Percentiles rank a stretch among this genome's conserved stretches.
Conservation (phyloP, 2,329 filamentous ascomycete genomes). For the Aspergillus quadricinctus region DNA sequence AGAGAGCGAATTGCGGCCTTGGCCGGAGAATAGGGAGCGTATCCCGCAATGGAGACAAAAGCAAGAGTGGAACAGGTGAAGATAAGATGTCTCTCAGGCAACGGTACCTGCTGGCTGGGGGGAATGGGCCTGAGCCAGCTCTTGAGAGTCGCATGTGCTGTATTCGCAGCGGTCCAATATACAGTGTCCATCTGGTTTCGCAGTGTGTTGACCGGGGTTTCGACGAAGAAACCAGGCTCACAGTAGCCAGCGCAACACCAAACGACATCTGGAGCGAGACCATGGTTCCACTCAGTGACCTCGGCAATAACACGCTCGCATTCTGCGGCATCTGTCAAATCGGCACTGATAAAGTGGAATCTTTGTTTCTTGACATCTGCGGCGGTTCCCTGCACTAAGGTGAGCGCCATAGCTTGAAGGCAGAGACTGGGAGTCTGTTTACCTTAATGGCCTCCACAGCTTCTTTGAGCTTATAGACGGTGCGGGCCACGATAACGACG, state of each 20-base stretch:
- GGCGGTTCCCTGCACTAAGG: slow-evolving; percentile 55
- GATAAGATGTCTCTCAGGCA: slow-evolving; percentile 65
- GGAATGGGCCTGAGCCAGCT: slow-evolving; percentile 60
- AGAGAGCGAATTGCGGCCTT: slow-evolving; percentile 83
- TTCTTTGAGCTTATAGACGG: slow-evolving; percentile 66
- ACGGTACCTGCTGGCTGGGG: slow-evolving; percentile 27
- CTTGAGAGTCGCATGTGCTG: slow-evolving; percentile 73
- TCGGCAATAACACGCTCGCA: slow-evolving; percentile 66
- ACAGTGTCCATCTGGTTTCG: slow-evolving; percentile 86
- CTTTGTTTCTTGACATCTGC: slow-evolving; percentile 63
- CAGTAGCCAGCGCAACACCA: slow-evolving; percentile 84
- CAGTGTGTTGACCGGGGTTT: slow-evolving; percentile 63
- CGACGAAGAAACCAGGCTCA: slow-evolving; percentile 70
- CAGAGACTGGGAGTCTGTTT: slow-evolving; percentile 12
- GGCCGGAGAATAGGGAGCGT: slow-evolving; percentile 74
- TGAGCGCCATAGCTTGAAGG: slow-evolving; percentile 11
- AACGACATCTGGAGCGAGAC: slow-evolving; percentile 70
- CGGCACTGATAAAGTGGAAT: slow-evolving; percentile 79
- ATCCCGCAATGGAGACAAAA: slow-evolving; percentile 75
- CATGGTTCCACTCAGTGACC: slow-evolving; percentile 73
- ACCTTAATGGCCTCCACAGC: slow-evolving; percentile 65
- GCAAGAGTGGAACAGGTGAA: slow-evolving; percentile 77
- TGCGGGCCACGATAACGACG: slow-evolving; percentile 79
- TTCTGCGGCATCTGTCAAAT: slow-evolving; percentile 68
- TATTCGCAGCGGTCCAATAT: slow-evolving; percentile 81